phyloP scores from a whole-genome alignment of 768 basidiomycete species.

The Mycena capillaripes region DNA sequence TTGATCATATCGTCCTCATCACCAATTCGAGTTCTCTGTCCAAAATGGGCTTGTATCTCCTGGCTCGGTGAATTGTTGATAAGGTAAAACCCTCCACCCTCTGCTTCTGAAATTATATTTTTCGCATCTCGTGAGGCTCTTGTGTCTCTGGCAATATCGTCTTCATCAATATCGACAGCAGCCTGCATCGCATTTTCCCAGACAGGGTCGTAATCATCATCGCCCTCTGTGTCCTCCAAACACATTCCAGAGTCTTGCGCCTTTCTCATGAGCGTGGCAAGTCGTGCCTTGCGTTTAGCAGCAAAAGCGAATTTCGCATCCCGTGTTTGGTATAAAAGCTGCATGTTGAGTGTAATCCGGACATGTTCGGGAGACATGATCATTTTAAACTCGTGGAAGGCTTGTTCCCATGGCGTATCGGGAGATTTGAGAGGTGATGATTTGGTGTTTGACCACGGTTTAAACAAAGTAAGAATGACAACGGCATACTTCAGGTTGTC shows the following conservation, averaged over 20 bases:
- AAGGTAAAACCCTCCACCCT: background rate
- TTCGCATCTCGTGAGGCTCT: slow-evolving; percentile 3
- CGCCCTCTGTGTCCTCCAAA: background rate
- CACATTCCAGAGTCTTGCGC: background rate
- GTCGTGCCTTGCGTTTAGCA: background rate
- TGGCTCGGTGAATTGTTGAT: background rate
- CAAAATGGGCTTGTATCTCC: background rate
- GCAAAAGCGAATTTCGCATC: slow-evolving; percentile 26
- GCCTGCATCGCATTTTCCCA: slow-evolving; percentile 20
- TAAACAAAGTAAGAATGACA: slow-evolving; percentile 17
- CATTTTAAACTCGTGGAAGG: background rate
- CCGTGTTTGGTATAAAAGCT: slow-evolving; percentile 21
- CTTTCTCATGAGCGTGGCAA: background rate
- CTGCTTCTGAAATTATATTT: background rate
- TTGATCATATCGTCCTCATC: background rate
- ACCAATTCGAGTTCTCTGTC: background rate
- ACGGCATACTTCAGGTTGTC: slow-evolving; percentile 22
- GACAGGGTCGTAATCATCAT: slow-evolving; percentile 3
- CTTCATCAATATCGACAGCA: background rate
- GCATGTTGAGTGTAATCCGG: slow-evolving; percentile 16
- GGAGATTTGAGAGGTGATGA: slow-evolving; percentile 10
- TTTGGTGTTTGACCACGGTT: slow-evolving; percentile 13
- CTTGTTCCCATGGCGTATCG: background rate
- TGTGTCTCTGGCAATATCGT: background rate
- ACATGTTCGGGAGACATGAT: background rate